A percentile compares a stretch with the other conserved stretches of the same genome.
Evolutionary conservation across 192 early-diverging fungal genomes (phyloP).

Genomic region (Coemansia guatemalensis): DNA sequence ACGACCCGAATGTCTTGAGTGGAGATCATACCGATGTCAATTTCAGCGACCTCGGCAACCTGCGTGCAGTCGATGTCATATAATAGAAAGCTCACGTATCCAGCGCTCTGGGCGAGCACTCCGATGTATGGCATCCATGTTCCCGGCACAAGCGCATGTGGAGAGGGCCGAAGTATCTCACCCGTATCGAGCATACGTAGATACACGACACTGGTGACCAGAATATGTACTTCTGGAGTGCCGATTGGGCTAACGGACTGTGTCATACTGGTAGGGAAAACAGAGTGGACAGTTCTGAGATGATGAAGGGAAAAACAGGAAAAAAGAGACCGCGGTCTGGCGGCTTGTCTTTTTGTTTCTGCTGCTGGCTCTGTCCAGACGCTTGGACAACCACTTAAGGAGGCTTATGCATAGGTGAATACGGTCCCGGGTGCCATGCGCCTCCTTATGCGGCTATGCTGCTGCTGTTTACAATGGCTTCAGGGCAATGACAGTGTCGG

Average conservation of each 20-base stretch:
- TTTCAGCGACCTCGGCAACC: conserved; percentile 35
- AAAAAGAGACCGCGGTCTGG: no score
- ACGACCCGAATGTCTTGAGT: conserved; percentile 30
- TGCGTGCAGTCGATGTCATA: conserved; percentile 30
- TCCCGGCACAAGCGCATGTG: conserved; percentile 27
- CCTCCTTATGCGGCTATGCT: no score
- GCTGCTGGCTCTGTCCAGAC: no score
- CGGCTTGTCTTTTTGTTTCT: no score
- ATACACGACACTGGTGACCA: conserved; percentile 31
- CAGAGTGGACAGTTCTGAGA: no score
- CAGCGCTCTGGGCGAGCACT: conserved; percentile 31
- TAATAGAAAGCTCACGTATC: conserved; percentile 34
- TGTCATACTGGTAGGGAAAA: not conserved
- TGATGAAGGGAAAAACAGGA: no score
- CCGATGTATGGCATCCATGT: conserved; percentile 42
- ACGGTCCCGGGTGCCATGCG: no score
- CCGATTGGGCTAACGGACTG: not conserved
- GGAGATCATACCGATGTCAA: conserved; percentile 21
- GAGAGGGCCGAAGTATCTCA: conserved; percentile 17
- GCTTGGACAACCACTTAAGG: no score
- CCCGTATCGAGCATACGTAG: conserved; percentile 26
- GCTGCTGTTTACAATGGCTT: no score
- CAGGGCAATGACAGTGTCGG: no score
- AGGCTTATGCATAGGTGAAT: no score
- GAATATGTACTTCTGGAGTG: conserved; percentile 18